Evolutionary conservation across 2,329 filamentous ascomycete species (phyloP).

Genomic region (Ceratocystiopsis minuta): DNA sequence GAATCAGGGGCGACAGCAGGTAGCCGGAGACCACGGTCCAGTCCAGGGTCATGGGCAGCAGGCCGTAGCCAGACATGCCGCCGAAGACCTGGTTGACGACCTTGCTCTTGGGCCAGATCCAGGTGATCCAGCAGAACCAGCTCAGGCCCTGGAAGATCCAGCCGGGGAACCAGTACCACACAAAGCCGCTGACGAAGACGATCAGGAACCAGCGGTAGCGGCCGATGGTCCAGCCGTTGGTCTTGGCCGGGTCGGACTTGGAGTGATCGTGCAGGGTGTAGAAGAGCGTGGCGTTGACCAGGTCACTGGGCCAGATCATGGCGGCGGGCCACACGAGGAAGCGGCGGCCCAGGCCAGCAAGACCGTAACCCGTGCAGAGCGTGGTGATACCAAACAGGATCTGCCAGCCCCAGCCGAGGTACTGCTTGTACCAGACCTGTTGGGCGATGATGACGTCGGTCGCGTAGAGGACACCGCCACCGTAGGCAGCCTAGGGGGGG

Average conservation of each 20-base stretch:
- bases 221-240: slow-evolving; percentile 44
- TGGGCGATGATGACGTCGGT: slow-evolving; percentile 34
- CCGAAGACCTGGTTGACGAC: slow-evolving; percentile 30
- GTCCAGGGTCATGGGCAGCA: slow-evolving; percentile 21
- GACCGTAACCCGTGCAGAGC: slow-evolving; percentile 44
- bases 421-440: slow-evolving; percentile 31
- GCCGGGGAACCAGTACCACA: slow-evolving; percentile 38
- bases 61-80: slow-evolving; percentile 19
- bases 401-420: slow-evolving; percentile 40
- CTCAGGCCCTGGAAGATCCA: slow-evolving; percentile 33
- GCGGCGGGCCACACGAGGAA: slow-evolving; percentile 43
- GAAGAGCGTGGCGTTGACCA: slow-evolving; percentile 45
- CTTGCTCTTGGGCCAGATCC: slow-evolving; percentile 28
- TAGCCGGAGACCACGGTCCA: slow-evolving; percentile 28
- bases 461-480: slow-evolving; percentile 38
- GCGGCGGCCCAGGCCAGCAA: slow-evolving; percentile 39
- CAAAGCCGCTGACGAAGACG: slow-evolving; percentile 31
- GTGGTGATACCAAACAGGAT: slow-evolving; percentile 41
- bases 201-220: slow-evolving; percentile 45
- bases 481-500: slow-evolving; percentile 31
- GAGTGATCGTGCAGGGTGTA: slow-evolving; percentile 46
- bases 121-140: slow-evolving; percentile 26
- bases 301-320: slow-evolving; percentile 45
- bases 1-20: slow-evolving; percentile 29
- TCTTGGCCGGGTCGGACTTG: slow-evolving; percentile 28